phyloP scores from a whole-genome alignment of 352 stramenopile species.

The Globisporangium takayamanum region DNA sequence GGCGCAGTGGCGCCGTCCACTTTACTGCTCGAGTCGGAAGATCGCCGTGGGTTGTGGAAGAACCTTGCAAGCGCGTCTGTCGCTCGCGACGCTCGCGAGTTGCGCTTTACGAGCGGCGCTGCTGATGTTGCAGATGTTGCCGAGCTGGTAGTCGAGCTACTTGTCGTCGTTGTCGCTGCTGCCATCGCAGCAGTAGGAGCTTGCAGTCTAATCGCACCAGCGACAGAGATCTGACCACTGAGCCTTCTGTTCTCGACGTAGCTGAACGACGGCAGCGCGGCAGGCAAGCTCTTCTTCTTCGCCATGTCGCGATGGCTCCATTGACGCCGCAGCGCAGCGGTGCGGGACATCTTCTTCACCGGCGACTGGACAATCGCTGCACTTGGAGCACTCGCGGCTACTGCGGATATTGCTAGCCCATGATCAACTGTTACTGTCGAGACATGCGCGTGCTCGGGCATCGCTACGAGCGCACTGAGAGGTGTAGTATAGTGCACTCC shows the following conservation, averaged over 20 bases:
- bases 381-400: too few species aligned
- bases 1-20: neutral
- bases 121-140: neutral
- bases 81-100: constrained; percentile 3
- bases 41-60: neutral
- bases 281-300: constrained; percentile 1
- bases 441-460: too few species aligned
- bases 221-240: neutral
- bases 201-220: neutral
- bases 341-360: neutral
- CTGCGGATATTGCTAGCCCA: too few species aligned
- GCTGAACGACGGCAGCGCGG: neutral
- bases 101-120: neutral
- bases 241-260: neutral
- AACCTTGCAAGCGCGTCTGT: constrained; percentile 8
- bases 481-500: too few species aligned
- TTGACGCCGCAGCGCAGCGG: neutral
- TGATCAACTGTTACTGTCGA: neutral
- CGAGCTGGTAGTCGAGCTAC: neutral
- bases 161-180: neutral
- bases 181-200: too few species aligned
- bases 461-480: too few species aligned
- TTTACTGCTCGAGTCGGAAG: neutral
- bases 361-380: neutral
- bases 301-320: constrained; percentile 2